These are phyloP conservation scores for Neocallimastix lanati DNA, from an alignment of 192 early-diverging fungal species.

Conservation along the genomic window DNA sequence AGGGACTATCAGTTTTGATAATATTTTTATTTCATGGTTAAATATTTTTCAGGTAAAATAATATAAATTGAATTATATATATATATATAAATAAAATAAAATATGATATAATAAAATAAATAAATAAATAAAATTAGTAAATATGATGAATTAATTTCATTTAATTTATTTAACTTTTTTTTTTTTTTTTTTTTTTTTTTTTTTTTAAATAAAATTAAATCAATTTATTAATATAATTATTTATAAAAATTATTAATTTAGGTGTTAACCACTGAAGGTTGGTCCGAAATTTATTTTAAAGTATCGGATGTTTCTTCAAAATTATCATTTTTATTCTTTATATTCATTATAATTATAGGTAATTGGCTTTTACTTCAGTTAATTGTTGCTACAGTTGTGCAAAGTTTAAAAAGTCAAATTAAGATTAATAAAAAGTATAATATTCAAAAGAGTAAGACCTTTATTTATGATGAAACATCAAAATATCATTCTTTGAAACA, in stretches of 20 bases:
- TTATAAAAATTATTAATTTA: too few relatives aligned
- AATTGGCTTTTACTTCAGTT: background rate
- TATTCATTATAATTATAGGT: background rate
- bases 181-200: too few relatives aligned
- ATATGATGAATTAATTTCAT: too few relatives aligned
- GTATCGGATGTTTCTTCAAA: background rate
- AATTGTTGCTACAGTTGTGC: background rate
- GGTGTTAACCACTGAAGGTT: background rate
- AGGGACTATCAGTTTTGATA: background rate
- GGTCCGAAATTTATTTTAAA: background rate
- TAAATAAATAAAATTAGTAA: too few relatives aligned
- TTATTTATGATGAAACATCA: background rate
- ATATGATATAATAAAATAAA: too few relatives aligned
- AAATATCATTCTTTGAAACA: background rate
- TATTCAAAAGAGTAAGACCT: background rate
- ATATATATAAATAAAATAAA: too few relatives aligned
- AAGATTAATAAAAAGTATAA: background rate
- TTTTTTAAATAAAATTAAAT: too few relatives aligned
- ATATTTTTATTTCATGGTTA: background rate
- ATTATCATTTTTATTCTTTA: background rate
- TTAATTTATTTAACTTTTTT: too few relatives aligned
- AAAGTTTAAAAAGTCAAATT: background rate
- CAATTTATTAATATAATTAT: too few relatives aligned
- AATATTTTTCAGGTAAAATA: background rate
- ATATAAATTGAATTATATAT: too few relatives aligned